Conservation (phyloP, 148 eudicot species). For the Simmondsia chinensis region DNA sequence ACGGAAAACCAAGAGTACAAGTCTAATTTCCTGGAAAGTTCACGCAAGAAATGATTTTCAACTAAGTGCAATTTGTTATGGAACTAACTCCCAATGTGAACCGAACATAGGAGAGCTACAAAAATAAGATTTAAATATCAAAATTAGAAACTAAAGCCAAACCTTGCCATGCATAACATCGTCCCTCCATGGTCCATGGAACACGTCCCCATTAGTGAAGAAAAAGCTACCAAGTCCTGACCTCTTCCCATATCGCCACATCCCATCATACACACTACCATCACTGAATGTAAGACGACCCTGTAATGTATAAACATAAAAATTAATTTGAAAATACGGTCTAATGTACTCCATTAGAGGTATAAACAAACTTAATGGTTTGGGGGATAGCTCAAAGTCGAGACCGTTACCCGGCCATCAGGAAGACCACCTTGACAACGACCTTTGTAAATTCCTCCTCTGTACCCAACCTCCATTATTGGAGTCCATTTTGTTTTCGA, state of each 20-base stretch:
- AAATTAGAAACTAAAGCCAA: background rate
- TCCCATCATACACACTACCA: conserved; percentile 88
- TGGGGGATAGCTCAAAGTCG: background rate
- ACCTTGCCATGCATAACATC: conserved; percentile 99
- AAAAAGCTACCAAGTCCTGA: conserved; percentile 81
- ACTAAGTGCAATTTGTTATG: too few species aligned
- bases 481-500: conserved; percentile 70
- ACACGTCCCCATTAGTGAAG: conserved; percentile 86
- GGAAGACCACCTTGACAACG: conserved; percentile 94
- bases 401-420: conserved; percentile 74
- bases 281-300: conserved; percentile 60
- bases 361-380: conserved; percentile 1
- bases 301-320: conserved; percentile 20
- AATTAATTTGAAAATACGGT: background rate
- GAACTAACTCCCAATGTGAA: too few species aligned
- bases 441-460: conserved; percentile 79
- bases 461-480: conserved; percentile 64
- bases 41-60: too few species aligned
- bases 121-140: too few species aligned
- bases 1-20: too few species aligned
- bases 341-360: background rate
- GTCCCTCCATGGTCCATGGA: conserved; percentile 95
- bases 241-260: conserved; percentile 90
- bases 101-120: background rate
- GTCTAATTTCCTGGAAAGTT: too few species aligned